Evolutionary conservation across 441 rosid genomes (phyloP), one percentile per base, ranked within the genome.

Genomic region (Gossypium gossypioides): DNA sequence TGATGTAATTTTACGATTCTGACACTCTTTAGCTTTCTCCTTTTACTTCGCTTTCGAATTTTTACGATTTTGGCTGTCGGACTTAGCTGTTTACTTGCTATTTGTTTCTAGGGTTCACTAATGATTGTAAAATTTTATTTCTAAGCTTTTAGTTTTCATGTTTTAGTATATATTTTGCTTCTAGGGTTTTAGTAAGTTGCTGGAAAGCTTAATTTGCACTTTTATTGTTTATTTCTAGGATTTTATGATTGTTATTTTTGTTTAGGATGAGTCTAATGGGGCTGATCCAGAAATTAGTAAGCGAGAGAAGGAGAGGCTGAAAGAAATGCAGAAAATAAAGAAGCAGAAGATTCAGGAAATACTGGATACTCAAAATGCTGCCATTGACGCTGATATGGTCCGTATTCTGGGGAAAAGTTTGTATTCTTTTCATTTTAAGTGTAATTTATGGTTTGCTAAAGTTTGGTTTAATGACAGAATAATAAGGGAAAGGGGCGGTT

Each of bases 321-420:
- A 81, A 59, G 98, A 93, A 73, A 86, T 96, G 97, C 96, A 91
- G 83, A 84, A 78, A 73, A 21, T 91, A 84, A 96, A 96, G 89
- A 96, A 90, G 58, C 90, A 93, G 72, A 96, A 90, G 88, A 81
- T 91, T 84, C 97, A 93, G 79, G 98, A 93, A 67, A 89, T 92
- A 77, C 75, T 96, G 74, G 98, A 96, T 48, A 82, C 82, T 0
- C 97, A 96, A 77, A 96, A 96, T 84, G 99, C 98, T 6, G 87
- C 93, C 27, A 88, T 96, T n/a, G 94, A 93, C 44, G 97, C 98
- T 18, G 98, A 93, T 76, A 91, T 93, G 94, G 99, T 96, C 51
- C 21, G 75, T 72, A 18, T 55, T 9, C 66, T 21, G 2, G 13
- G 68, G 3, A 58, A 0, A 52, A 2, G 42, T 52, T 21, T 22